Evolutionary conservation across 2,329 filamentous ascomycete genomes (phyloP), one percentile per base, ranked within the genome.

Genomic region (Metarhizium rileyi): DNA sequence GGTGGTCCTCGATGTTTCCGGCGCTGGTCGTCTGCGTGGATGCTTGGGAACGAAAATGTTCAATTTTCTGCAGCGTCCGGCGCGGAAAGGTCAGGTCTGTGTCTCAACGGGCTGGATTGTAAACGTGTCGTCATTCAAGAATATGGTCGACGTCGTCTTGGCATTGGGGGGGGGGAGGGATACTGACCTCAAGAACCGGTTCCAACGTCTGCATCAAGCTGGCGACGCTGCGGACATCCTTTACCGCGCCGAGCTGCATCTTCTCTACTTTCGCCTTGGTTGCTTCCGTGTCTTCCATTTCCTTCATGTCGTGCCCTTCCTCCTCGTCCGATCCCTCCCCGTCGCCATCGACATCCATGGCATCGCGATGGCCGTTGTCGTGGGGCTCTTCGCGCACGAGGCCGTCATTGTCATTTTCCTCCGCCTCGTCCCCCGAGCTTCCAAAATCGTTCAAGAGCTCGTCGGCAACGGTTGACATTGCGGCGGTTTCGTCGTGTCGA

Each of bases 401-500:
- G 48, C 70, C 70, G 55, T 76, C 71, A 50, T 78, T 73, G 44
- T 76, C 73, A 28, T 80, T 73, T 33, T 81, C 80, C 53, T 84
- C 84, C 35, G 77, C 80, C 59, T 93, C 87, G 47, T 88, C 88
- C 47, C 83, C 89, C 5, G 83, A 87, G 62, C 63, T 67, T 8
- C 63, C 68, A 50, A 70, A 69, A 50, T 94, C 88, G 62, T 93
- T 87, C 59, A 97, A 76, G 10, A 98, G 79, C 66, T 97, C 91
- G 62, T 97, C 90, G 54, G 88, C 91, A 55, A 94, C 78, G 42
- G 89, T 94, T 65, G 91, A 89, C 90, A 96, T 94, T 47, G 53
- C 67, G 61, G 50, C 50, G 55, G 51, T 42, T 52, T 52, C 44
- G 18, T 16, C 33, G n/a, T n/a, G n/a, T n/a, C n/a, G n/a, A n/a